Percentiles rank a stretch among this genome's conserved stretches.
Conservation (phyloP, 2,329 filamentous ascomycete species). For the Fusarium pilosicola region DNA sequence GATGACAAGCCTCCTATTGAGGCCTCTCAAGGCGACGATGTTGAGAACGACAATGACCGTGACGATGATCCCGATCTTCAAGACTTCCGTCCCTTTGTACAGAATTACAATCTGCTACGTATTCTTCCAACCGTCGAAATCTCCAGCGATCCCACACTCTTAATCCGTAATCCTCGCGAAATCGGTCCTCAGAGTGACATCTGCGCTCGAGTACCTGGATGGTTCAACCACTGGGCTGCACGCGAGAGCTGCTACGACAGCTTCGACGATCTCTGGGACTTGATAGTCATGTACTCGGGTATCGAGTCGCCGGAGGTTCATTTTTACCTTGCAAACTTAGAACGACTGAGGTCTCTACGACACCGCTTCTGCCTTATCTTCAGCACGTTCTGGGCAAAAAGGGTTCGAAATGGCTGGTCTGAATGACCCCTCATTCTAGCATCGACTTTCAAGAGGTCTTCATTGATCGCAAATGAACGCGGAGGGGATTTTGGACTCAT, state of each 20-base stretch:
- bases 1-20: too few species aligned
- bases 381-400: too few species aligned
- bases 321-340: too few species aligned
- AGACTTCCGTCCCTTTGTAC: too few species aligned
- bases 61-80: too few species aligned
- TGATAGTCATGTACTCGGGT: too few species aligned
- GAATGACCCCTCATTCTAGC: neutral
- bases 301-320: too few species aligned
- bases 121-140: neutral
- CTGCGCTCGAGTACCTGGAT: neutral
- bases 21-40: too few species aligned
- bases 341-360: rapidly evolving
- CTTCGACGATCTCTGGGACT: rapidly evolving
- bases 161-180: neutral
- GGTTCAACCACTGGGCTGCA: rapidly evolving
- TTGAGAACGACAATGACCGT: too few species aligned
- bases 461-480: neutral
- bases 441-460: neutral
- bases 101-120: neutral
- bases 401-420: neutral
- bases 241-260: neutral
- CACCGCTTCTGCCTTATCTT: too few species aligned
- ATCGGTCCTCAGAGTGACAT: neutral
- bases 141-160: rapidly evolving
- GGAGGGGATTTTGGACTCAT: neutral